Evolutionary conservation across 2,329 filamentous ascomycete species (phyloP).

Genomic region (Exserohilum turcica): DNA sequence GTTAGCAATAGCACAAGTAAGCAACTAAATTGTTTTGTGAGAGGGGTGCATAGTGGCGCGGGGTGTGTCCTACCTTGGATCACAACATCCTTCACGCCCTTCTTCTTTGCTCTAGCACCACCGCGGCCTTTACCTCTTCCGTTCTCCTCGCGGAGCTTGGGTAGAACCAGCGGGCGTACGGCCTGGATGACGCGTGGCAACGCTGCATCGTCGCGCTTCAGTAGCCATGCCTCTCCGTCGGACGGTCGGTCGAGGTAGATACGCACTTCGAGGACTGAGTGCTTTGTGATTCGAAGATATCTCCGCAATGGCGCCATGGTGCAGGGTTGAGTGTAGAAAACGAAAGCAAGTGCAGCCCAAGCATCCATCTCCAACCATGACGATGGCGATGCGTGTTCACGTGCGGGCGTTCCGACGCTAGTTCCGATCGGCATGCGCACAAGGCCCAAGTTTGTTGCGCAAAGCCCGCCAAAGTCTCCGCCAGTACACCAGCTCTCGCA

Average conservation of each 20-base stretch:
- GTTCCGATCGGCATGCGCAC: conserved; percentile 13
- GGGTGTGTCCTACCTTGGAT: conserved; percentile 66
- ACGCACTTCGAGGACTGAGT: conserved; percentile 93
- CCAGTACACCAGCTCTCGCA: conserved; percentile 1
- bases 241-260: conserved; percentile 94
- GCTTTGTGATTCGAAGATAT: conserved; percentile 89
- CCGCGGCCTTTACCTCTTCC: conserved; percentile 68
- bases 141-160: conserved; percentile 88
- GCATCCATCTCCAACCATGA: neutral
- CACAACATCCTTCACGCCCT: conserved; percentile 88
- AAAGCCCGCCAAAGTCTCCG: neutral
- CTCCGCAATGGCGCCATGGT: conserved; percentile 84
- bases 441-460: conserved; percentile 11
- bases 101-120: conserved; percentile 64
- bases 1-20: conserved; percentile 14
- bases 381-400: conserved; percentile 28
- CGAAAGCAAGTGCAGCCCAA: neutral
- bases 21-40: too few relatives aligned
- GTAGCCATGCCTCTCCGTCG: conserved; percentile 80
- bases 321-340: neutral
- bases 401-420: conserved; percentile 23
- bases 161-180: conserved; percentile 82
- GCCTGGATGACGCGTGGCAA: conserved; percentile 83
- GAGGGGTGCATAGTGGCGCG: too few relatives aligned
- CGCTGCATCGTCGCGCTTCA: conserved; percentile 75